These are phyloP conservation scores for Sungouiozyma intestinalis DNA, from an alignment of 805 yeast species.

Conservation along the genomic window DNA sequence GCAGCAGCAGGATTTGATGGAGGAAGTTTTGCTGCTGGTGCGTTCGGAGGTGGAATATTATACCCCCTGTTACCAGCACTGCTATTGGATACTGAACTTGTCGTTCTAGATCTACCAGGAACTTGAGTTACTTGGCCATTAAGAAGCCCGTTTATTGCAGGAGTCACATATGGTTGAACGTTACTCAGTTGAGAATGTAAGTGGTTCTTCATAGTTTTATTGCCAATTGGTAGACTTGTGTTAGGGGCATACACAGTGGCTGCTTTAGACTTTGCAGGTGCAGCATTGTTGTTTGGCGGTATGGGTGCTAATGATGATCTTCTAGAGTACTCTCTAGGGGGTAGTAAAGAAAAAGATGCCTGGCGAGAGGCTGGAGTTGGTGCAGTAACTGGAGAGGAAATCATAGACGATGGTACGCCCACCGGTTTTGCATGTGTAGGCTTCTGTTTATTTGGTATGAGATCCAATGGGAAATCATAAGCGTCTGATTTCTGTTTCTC, in stretches of 20 bases:
- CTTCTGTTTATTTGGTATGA: slow-evolving; percentile 33
- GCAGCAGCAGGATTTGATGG: slow-evolving; percentile 1
- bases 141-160: background rate
- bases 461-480: slow-evolving; percentile 57
- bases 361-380: slow-evolving; percentile 5
- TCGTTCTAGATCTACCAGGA: slow-evolving; percentile 12
- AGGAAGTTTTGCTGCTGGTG: background rate
- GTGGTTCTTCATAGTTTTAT: slow-evolving; percentile 2
- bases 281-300: slow-evolving; percentile 4
- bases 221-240: slow-evolving; percentile 5
- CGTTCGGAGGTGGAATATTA: background rate
- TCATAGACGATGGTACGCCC: slow-evolving; percentile 8
- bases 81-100: slow-evolving; percentile 18
- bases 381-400: slow-evolving; percentile 5
- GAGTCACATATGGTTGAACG: background rate
- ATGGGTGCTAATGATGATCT: slow-evolving; percentile 2
- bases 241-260: background rate
- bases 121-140: background rate
- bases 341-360: background rate
- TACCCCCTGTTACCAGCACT: slow-evolving; percentile 6
- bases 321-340: background rate
- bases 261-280: slow-evolving; percentile 2
- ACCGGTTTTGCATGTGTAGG: slow-evolving; percentile 33
- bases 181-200: background rate
- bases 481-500: slow-evolving; percentile 61